phyloP scores from a whole-genome alignment of 2,329 filamentous ascomycete species.

The Akanthomyces uredinophilus region DNA sequence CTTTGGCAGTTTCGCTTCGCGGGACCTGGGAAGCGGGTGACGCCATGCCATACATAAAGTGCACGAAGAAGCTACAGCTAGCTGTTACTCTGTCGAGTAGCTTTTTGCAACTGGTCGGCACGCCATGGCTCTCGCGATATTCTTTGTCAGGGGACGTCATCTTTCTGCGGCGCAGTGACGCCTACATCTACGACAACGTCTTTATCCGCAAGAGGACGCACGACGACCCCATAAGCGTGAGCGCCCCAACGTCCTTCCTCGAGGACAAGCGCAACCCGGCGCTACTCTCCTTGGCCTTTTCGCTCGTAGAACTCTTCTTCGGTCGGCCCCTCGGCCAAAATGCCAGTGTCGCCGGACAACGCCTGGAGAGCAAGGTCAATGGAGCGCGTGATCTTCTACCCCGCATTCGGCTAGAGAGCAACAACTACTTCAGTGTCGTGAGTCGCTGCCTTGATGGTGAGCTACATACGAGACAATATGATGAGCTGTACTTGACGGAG shows the following conservation, averaged over 20 bases:
- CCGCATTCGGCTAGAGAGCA: not conserved
- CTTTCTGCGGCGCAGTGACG: not conserved
- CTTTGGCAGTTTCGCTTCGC: not conserved
- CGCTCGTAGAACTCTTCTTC: not conserved
- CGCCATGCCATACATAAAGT: not conserved
- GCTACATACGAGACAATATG: not conserved
- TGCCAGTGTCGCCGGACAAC: not conserved
- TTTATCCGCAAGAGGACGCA: not conserved
- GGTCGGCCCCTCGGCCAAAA: not conserved
- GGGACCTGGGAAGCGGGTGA: not conserved
- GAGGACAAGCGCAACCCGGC: not conserved
- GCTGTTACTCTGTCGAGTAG: conserved; percentile 3
- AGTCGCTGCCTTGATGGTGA: not conserved
- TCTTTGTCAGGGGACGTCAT: not conserved
- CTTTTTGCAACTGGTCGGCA: not conserved
- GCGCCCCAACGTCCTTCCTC: not conserved
- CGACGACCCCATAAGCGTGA: not conserved
- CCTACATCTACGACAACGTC: not conserved
- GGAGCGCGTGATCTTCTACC: not conserved
- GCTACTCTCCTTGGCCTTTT: not conserved
- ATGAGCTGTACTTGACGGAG: not conserved
- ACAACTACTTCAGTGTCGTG: not conserved
- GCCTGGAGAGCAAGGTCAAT: not conserved
- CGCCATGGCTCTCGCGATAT: not conserved
- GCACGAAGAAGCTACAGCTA: not conserved